phyloP scores from a whole-genome alignment of 768 basidiomycete species.

The Tylopilus plumbeoviolaceoides region DNA sequence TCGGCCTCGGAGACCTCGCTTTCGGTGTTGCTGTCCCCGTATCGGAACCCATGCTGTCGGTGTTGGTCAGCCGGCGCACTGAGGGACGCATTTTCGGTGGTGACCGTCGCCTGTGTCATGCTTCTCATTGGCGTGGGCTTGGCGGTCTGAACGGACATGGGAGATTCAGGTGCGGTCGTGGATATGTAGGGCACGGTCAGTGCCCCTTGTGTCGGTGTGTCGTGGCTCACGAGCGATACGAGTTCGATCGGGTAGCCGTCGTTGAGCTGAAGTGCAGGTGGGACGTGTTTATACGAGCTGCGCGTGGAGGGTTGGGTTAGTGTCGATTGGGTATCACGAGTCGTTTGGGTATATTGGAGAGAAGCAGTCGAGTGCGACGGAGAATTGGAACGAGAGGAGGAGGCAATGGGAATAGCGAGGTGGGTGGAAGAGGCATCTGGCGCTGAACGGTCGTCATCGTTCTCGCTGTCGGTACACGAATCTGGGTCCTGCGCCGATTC shows the following conservation, averaged over 20 bases:
- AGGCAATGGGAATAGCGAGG: slow-evolving; percentile 6
- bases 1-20: slow-evolving; percentile 34
- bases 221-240: slow-evolving; percentile 10
- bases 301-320: slow-evolving; percentile 5
- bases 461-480: slow-evolving; percentile 33
- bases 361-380: slow-evolving; percentile 37
- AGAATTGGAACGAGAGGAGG: slow-evolving; percentile 7
- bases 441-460: slow-evolving; percentile 18
- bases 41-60: slow-evolving; percentile 19
- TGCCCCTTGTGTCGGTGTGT: slow-evolving; percentile 33
- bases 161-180: slow-evolving; percentile 44
- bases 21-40: slow-evolving; percentile 24
- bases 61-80: slow-evolving; percentile 24
- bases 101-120: slow-evolving; percentile 7
- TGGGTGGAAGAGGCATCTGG: slow-evolving; percentile 28
- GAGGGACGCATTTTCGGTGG: slow-evolving; percentile 23
- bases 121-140: slow-evolving; percentile 13
- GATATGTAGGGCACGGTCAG: slow-evolving; percentile 53
- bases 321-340: slow-evolving; percentile 22
- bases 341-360: slow-evolving; percentile 30
- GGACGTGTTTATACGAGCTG: slow-evolving; percentile 14
- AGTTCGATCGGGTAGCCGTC: slow-evolving; percentile 19
- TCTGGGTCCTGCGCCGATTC: slow-evolving; percentile 22
- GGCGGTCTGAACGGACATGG: slow-evolving; percentile 22
- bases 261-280: slow-evolving; percentile 30